Evolutionary conservation across 352 stramenopile species (phyloP).

Genomic region (Globisporangium recalcitrans): DNA sequence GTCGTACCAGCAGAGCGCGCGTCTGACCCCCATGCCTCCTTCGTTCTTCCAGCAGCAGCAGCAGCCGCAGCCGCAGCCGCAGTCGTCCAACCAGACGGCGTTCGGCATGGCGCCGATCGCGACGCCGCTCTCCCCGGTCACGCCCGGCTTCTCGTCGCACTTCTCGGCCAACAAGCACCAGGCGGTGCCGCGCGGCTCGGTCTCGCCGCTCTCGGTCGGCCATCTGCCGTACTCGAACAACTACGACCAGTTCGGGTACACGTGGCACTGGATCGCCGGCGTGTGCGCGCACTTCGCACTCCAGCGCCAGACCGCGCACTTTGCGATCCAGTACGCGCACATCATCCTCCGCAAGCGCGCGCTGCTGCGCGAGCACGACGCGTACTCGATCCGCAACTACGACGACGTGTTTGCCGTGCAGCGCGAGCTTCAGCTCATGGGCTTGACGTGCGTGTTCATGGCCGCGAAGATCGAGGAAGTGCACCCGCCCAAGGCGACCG

Average conservation of each 20-base stretch:
- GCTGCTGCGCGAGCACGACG: slow-evolving; percentile 27
- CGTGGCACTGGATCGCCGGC: slow-evolving; percentile 72
- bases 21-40: slow-evolving; percentile 20
- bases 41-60: slow-evolving; percentile 13
- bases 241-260: slow-evolving; percentile 77
- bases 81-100: not conserved
- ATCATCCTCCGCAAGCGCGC: slow-evolving; percentile 61
- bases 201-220: slow-evolving; percentile 51
- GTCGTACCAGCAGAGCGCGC: slow-evolving; percentile 64
- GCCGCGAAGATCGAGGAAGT: slow-evolving; percentile 85
- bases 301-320: slow-evolving; percentile 73
- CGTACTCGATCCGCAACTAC: slow-evolving; percentile 31
- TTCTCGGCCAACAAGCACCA: slow-evolving; percentile 7
- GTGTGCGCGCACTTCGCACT: slow-evolving; percentile 63
- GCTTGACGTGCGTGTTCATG: slow-evolving; percentile 69
- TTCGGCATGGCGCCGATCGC: slow-evolving; percentile 14
- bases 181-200: slow-evolving; percentile 9
- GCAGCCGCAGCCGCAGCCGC: not conserved
- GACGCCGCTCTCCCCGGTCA: slow-evolving; percentile 27
- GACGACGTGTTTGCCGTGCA: slow-evolving; percentile 51
- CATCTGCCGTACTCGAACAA: slow-evolving; percentile 35
- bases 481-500: slow-evolving; percentile 63
- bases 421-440: slow-evolving; percentile 53
- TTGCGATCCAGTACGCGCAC: slow-evolving; percentile 72
- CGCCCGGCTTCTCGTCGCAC: slow-evolving; percentile 10